These are phyloP conservation scores for Huntiella abstrusa DNA, from an alignment of 2,329 filamentous ascomycete species.

Conservation along the genomic window DNA sequence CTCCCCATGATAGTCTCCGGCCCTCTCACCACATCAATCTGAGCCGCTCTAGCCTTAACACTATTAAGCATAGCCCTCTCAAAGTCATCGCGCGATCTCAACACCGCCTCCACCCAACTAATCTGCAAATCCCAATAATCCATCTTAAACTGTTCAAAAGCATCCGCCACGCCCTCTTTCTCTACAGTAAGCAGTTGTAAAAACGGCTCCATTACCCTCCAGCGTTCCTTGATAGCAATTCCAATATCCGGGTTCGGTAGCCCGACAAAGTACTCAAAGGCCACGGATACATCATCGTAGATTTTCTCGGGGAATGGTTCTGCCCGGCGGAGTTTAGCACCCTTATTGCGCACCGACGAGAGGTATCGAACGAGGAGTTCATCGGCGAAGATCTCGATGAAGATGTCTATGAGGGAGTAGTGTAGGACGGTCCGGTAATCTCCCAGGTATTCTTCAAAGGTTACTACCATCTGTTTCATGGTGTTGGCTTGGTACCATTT, in stretches of 20 bases:
- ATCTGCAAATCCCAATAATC: conserved; percentile 89
- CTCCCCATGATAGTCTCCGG: conserved; percentile 89
- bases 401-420: conserved; percentile 71
- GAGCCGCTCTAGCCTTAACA: conserved; percentile 76
- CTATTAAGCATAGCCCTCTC: conserved; percentile 75
- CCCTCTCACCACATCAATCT: conserved; percentile 62
- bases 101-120: conserved; percentile 83
- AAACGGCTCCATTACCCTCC: conserved; percentile 78
- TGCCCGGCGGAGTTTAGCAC: conserved; percentile 66
- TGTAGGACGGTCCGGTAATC: conserved; percentile 77
- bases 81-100: conserved; percentile 80
- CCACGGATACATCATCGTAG: conserved; percentile 76
- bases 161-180: conserved; percentile 50
- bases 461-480: conserved; percentile 86
- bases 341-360: conserved; percentile 67
- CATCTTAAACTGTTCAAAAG: conserved; percentile 68
- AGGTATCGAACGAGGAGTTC: conserved; percentile 80
- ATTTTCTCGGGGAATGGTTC: conserved; percentile 89
- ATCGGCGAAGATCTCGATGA: conserved; percentile 84
- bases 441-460: conserved; percentile 82
- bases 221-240: conserved; percentile 67
- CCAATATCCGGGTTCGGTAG: conserved; percentile 52
- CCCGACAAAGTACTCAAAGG: conserved; percentile 71
- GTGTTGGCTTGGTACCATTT: conserved; percentile 74
- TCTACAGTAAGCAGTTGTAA: conserved; percentile 62